Evolutionary conservation across 2,329 filamentous ascomycete species (phyloP).

Genomic region (Fusarium nisikadoi): DNA sequence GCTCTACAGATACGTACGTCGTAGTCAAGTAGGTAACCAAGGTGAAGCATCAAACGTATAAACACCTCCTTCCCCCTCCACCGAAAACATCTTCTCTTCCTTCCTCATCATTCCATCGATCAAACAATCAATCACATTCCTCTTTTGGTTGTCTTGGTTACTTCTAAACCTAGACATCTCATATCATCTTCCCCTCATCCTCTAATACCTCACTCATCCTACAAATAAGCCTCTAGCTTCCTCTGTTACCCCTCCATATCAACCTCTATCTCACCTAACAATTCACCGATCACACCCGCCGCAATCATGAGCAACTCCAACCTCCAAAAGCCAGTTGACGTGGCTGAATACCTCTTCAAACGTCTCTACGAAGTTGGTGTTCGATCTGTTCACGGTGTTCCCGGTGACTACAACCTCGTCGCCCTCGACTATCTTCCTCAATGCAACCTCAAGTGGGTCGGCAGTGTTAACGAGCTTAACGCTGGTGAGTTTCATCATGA

Average conservation of each 20-base stretch:
- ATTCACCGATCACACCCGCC: slow-evolving; percentile 4
- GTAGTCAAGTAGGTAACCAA: background rate
- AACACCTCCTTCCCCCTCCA: slow-evolving; percentile 38
- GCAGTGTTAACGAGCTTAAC: slow-evolving; percentile 78
- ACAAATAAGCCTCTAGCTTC: slow-evolving; percentile 22
- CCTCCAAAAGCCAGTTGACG: slow-evolving; percentile 64
- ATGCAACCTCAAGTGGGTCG: slow-evolving; percentile 70
- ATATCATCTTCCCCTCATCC: background rate
- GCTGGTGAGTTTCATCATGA: slow-evolving; percentile 62
- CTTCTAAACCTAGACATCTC: slow-evolving; percentile 23
- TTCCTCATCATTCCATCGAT: slow-evolving; percentile 36
- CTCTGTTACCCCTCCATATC: slow-evolving; percentile 8
- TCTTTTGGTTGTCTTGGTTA: slow-evolving; percentile 36
- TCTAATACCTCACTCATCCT: background rate
- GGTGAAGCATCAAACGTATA: slow-evolving; percentile 34
- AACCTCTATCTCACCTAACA: background rate
- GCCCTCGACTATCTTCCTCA: slow-evolving; percentile 73
- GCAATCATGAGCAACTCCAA: slow-evolving; percentile 38
- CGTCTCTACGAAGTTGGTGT: slow-evolving; percentile 72
- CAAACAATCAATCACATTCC: slow-evolving; percentile 34
- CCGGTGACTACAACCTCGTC: slow-evolving; percentile 78
- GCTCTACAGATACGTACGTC: background rate
- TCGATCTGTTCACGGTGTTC: slow-evolving; percentile 73
- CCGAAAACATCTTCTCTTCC: slow-evolving; percentile 22
- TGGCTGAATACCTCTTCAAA: slow-evolving; percentile 75